Evolutionary conservation across 2,329 filamentous ascomycete genomes (phyloP).

Genomic region (Fusarium fracticaudum): DNA sequence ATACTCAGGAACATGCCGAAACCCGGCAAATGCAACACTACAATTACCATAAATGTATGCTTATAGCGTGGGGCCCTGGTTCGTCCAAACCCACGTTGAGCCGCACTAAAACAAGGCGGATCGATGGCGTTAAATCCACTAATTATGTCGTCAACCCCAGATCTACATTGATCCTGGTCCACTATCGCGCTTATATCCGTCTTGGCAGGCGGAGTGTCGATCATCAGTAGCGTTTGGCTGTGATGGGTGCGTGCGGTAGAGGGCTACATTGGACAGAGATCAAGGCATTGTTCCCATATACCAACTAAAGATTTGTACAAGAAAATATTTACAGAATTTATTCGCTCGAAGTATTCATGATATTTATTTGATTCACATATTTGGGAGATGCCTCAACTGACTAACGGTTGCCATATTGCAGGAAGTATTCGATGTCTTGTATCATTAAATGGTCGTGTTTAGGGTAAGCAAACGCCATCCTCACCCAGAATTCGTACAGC

Average conservation of each 20-base stretch:
- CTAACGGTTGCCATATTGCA: background rate
- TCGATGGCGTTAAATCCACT: constrained; percentile 36
- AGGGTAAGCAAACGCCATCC: constrained; percentile 19
- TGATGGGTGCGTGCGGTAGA: background rate
- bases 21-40: background rate
- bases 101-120: constrained; percentile 20
- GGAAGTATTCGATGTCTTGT: background rate
- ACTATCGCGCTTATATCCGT: constrained; percentile 12
- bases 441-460: background rate
- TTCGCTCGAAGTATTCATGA: fast-evolving
- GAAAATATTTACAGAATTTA: background rate
- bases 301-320: too few relatives aligned
- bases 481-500: background rate
- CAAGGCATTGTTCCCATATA: too few relatives aligned
- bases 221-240: background rate
- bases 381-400: too few relatives aligned
- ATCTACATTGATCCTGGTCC: constrained; percentile 1
- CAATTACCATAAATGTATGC: constrained; percentile 30
- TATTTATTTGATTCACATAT: too few relatives aligned
- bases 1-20: constrained; percentile 5
- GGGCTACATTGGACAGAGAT: fast-evolving
- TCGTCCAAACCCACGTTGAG: constrained; percentile 4
- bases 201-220: constrained; percentile 30
- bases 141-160: constrained; percentile 36
- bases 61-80: constrained; percentile 25